Conservation (phyloP, 371 early-diverging fungal genomes). For the Apophysomyces ossiformis region DNA sequence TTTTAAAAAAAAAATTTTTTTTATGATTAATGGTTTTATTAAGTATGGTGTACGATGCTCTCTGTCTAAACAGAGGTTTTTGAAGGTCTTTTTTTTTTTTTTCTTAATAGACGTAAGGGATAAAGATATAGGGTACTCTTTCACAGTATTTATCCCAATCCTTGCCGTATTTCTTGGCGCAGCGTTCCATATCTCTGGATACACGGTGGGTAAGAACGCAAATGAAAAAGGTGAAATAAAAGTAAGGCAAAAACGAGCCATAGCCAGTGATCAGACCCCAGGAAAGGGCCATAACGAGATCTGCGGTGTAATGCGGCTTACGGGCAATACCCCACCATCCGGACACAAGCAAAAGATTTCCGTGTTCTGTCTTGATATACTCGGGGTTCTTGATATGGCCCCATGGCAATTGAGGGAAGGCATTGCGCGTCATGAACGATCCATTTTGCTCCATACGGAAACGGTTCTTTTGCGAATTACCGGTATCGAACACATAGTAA, state of each 20-base stretch:
- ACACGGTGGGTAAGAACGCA: slow-evolving; percentile 83
- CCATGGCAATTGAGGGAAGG: slow-evolving; percentile 71
- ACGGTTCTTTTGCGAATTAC: slow-evolving; percentile 89
- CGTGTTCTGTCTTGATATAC: slow-evolving; percentile 77
- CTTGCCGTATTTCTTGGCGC: slow-evolving; percentile 83
- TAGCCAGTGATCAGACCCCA: slow-evolving; percentile 86
- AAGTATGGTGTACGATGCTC: too few relatives aligned
- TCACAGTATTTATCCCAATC: slow-evolving; percentile 87
- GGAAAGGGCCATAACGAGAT: slow-evolving; percentile 80
- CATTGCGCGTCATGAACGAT: slow-evolving; percentile 57
- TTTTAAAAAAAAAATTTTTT: too few relatives aligned
- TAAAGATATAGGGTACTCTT: slow-evolving; percentile 77
- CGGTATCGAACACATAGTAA: slow-evolving; percentile 64
- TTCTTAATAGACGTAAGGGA: slow-evolving; percentile 69
- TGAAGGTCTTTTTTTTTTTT: too few relatives aligned
- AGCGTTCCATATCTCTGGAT: slow-evolving; percentile 81
- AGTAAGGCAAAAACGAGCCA: slow-evolving; percentile 82
- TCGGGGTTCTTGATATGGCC: slow-evolving; percentile 73
- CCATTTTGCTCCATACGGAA: slow-evolving; percentile 81
- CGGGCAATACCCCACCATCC: slow-evolving; percentile 92
- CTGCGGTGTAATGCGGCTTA: slow-evolving; percentile 87
- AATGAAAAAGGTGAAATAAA: slow-evolving; percentile 84
- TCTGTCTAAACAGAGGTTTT: too few relatives aligned
- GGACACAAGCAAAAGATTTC: slow-evolving; percentile 73
- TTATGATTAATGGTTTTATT: background rate